phyloP scores from a whole-genome alignment of 2,329 filamentous ascomycete species.

The Cytospora piceae region DNA sequence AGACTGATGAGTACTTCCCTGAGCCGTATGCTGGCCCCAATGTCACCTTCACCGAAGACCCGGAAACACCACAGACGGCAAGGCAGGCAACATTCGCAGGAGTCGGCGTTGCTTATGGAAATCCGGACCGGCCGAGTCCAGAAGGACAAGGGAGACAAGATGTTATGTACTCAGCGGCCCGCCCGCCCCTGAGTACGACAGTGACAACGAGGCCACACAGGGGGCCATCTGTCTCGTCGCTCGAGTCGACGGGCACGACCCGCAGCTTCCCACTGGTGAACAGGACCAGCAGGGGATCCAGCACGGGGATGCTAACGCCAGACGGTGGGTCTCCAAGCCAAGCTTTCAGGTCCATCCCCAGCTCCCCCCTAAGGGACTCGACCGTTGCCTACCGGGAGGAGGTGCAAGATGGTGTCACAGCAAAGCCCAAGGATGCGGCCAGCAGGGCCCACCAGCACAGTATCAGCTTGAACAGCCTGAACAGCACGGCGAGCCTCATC shows the following conservation, averaged over 20 bases:
- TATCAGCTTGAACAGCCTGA: slow-evolving; percentile 32
- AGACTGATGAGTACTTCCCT: slow-evolving; percentile 32
- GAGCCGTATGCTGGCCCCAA: slow-evolving; percentile 29
- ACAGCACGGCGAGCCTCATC: slow-evolving; percentile 27
- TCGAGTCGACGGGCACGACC: slow-evolving; percentile 62
- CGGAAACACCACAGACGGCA: slow-evolving; percentile 39
- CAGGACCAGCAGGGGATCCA: slow-evolving; percentile 48
- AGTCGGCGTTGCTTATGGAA: slow-evolving; percentile 16
- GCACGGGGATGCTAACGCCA: slow-evolving; percentile 51
- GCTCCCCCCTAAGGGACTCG: slow-evolving; percentile 54
- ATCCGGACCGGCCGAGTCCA: slow-evolving; percentile 27
- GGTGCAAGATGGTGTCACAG: slow-evolving; percentile 26
- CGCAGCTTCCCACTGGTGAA: slow-evolving; percentile 66
- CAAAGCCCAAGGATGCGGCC: background rate
- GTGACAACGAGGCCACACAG: slow-evolving; percentile 50
- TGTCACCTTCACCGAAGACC: slow-evolving; percentile 26
- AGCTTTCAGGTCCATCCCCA: slow-evolving; percentile 52
- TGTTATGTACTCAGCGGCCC: slow-evolving; percentile 41
- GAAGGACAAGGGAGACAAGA: slow-evolving; percentile 35
- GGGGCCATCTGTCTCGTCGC: slow-evolving; percentile 57
- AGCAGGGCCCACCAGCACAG: slow-evolving; percentile 27
- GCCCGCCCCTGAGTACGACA: slow-evolving; percentile 49
- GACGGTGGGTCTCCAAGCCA: slow-evolving; percentile 52
- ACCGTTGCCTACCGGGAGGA: slow-evolving; percentile 45
- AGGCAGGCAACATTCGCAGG: slow-evolving; percentile 35